A percentile compares a stretch with the other conserved stretches of the same genome.
These are phyloP conservation scores for Prunus mume DNA, from an alignment of 306 rosid species.

Conservation along the genomic window DNA sequence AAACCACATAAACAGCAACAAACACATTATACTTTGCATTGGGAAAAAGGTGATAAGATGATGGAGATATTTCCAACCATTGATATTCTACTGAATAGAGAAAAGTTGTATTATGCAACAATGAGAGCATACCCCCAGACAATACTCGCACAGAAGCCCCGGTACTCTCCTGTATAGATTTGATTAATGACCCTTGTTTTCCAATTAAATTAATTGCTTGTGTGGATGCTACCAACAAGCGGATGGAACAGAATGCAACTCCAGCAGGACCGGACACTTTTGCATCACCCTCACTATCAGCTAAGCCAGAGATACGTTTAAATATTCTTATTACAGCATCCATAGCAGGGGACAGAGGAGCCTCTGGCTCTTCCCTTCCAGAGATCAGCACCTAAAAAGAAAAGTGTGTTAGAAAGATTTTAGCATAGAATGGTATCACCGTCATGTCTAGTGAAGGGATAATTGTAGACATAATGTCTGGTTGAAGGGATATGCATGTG, in stretches of 20 bases:
- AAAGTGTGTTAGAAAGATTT: slow-evolving; percentile 17
- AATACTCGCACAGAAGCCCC: slow-evolving; percentile 75
- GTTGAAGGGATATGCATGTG: not conserved
- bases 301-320: slow-evolving; percentile 74
- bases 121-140: slow-evolving; percentile 64
- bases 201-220: slow-evolving; percentile 97
- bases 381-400: slow-evolving; percentile 72
- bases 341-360: slow-evolving; percentile 88
- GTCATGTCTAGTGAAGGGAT: not conserved
- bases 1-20: not conserved
- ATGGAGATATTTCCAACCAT: not conserved
- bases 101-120: not conserved
- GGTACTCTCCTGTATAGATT: slow-evolving; percentile 84
- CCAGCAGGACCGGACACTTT: slow-evolving; percentile 47
- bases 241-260: slow-evolving; percentile 60
- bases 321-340: slow-evolving; percentile 83
- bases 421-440: slow-evolving; percentile 8
- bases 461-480: not conserved
- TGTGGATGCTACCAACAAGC: slow-evolving; percentile 87
- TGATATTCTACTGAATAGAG: not conserved
- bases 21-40: not conserved
- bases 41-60: not conserved
- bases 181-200: slow-evolving; percentile 89
- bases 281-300: slow-evolving; percentile 53
- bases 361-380: slow-evolving; percentile 82